Base-by-base conservation (phyloP, 179 eudicot species). In the Drosera spatulata region DNA sequence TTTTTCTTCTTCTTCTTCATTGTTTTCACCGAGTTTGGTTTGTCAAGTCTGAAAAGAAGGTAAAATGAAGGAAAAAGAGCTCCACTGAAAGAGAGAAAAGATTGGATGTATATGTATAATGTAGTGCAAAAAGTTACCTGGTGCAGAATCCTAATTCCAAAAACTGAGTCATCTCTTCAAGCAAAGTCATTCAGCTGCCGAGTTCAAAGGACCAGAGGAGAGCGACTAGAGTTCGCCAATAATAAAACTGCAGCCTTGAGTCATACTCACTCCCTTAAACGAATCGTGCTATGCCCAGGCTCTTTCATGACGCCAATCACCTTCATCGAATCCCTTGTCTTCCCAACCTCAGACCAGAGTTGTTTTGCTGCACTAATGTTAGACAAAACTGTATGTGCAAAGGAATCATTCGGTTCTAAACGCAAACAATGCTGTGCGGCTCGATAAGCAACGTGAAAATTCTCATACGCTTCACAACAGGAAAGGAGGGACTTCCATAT, bases 281-380 rank as follows among this genome's bases (percentile, higher is more conserved):
- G 77, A 68, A 79, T 59, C 82, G 78, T 79, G 70, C 87, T 82
- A 58, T 69, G 64, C 42, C 84, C 87, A 46, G 82, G 75, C 66
- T 72, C 78, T 68, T 77, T 82, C 40, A 6, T 58, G 58, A 48
- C 66, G 39, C 58, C 70, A 40, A 53, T 68, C 55, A 39, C 47
- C 54, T 70, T 72, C 80, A 79, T 69, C 22, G 61, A 67, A 58
- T 70, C 72, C 57, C 87, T 65, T 45, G 77, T 69, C 46, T 59
- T 70, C 61, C 72, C 80, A 56, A 79, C 87, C 60, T 77, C 87
- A 40, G 73, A 71, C 87, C 87, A 82, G 47, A 74, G 15, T 40
- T 69, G 60, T 59, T 75, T 68, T 66, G 75, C 71, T 10, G 87
- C 87, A 63, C 74, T 70, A 57, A 79, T 74, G 63, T 82, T 82